phyloP scores from a whole-genome alignment of 768 basidiomycete species.

The Mycena olivaceomarginata region DNA sequence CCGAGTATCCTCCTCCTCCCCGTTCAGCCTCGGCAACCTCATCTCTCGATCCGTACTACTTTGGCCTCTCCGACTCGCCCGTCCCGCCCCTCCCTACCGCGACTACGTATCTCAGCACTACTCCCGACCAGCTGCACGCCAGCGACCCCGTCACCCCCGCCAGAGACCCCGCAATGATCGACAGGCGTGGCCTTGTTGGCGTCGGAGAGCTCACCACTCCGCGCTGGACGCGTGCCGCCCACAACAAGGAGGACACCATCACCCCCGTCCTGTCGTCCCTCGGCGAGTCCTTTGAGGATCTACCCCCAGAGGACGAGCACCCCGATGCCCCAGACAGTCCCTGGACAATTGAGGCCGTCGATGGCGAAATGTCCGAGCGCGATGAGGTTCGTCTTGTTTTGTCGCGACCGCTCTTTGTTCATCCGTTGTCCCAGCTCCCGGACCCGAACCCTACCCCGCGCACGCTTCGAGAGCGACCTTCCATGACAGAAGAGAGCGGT shows the following conservation, averaged over 20 bases:
- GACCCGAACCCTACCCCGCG: slow-evolving; percentile 68
- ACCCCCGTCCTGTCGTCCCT: slow-evolving; percentile 51
- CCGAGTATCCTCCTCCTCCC: slow-evolving; percentile 69
- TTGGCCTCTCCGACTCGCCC: slow-evolving; percentile 84
- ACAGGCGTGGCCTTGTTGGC: slow-evolving; percentile 92
- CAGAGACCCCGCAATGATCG: slow-evolving; percentile 86
- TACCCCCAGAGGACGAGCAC: slow-evolving; percentile 59
- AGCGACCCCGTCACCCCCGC: slow-evolving; percentile 82
- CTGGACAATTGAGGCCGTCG: slow-evolving; percentile 92
- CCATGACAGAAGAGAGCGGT: slow-evolving; percentile 89
- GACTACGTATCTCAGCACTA: slow-evolving; percentile 65
- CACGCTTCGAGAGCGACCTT: slow-evolving; percentile 75
- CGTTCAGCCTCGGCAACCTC: slow-evolving; percentile 87
- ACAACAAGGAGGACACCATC: slow-evolving; percentile 59
- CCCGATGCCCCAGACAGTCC: slow-evolving; percentile 86
- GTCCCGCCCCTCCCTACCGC: slow-evolving; percentile 69
- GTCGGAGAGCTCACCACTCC: slow-evolving; percentile 98
- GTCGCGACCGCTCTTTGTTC: slow-evolving; percentile 20
- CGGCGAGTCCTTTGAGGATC: slow-evolving; percentile 65
- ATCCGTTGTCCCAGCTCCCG: slow-evolving; percentile 56
- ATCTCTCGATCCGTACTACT: slow-evolving; percentile 93
- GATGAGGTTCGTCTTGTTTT: slow-evolving; percentile 73
- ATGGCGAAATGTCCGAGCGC: slow-evolving; percentile 84
- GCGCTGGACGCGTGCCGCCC: slow-evolving; percentile 83
- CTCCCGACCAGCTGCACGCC: slow-evolving; percentile 74